These are phyloP conservation scores for Backusella luteola DNA, from an alignment of 192 early-diverging fungal species.

Conservation along the genomic window DNA sequence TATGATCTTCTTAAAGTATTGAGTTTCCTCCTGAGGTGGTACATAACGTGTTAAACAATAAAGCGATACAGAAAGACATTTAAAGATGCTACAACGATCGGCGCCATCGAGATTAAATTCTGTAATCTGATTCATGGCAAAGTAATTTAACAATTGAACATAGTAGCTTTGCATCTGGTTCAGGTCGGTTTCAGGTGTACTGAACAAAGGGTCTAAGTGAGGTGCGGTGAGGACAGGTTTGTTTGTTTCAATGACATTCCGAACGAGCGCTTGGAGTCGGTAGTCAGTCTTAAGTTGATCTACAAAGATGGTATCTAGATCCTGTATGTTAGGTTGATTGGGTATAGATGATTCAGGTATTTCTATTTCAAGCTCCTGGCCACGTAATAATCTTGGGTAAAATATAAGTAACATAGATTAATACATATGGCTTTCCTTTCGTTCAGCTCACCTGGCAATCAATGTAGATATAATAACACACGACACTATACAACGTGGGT, in stretches of 20 bases:
- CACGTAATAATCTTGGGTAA: conserved; percentile 26
- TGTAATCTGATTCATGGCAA: neutral
- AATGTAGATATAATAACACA: conserved; percentile 41
- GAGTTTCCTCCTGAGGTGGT: conserved; percentile 17
- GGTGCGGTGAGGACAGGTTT: conserved; percentile 32
- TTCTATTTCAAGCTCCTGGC: conserved; percentile 31
- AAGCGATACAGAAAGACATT: conserved; percentile 27
- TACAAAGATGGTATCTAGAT: neutral
- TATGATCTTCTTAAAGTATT: conserved; percentile 29
- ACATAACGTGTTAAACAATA: conserved; percentile 34
- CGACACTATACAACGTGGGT: conserved; percentile 44
- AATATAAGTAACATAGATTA: neutral
- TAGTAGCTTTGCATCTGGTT: conserved; percentile 25
- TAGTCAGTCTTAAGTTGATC: conserved; percentile 22
- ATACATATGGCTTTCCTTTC: neutral
- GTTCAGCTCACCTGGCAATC: conserved; percentile 25
- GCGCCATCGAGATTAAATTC: conserved; percentile 6
- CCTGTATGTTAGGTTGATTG: neutral
- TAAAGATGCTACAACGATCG: conserved; percentile 19
- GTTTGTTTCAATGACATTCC: conserved; percentile 30
- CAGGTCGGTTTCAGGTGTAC: conserved; percentile 27
- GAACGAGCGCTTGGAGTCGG: conserved; percentile 21
- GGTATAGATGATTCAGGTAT: conserved; percentile 1
- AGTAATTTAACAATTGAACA: conserved; percentile 23
- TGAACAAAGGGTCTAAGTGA: conserved; percentile 28